phyloP scores from a whole-genome alignment of 2,329 filamentous ascomycete species.

The Davidsoniella australis region DNA sequence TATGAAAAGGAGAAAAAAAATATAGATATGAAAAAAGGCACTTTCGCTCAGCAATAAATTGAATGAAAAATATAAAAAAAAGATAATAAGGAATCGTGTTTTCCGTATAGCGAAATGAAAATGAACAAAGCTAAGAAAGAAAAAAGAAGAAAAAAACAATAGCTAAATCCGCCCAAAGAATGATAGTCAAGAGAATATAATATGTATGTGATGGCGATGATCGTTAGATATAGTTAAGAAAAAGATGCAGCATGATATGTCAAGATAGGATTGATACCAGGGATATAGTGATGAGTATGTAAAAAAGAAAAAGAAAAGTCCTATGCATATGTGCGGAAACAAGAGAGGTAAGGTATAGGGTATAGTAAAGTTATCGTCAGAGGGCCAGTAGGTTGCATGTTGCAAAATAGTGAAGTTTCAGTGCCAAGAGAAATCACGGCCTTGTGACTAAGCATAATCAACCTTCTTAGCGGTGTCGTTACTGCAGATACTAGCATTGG shows the following conservation, averaged over 20 bases:
- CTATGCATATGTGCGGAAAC: not conserved
- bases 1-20: not conserved
- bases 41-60: not conserved
- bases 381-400: too few species aligned
- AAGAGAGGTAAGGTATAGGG: too few species aligned
- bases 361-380: too few species aligned
- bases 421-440: not conserved
- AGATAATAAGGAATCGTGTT: not conserved
- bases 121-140: not conserved
- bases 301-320: too few species aligned
- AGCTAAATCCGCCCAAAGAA: slow-evolving; percentile 1
- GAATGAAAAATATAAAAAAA: not conserved
- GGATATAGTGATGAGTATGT: too few species aligned
- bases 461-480: slow-evolving; percentile 13
- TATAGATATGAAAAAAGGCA: not conserved
- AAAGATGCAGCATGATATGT: too few species aligned
- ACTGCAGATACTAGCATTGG: slow-evolving; percentile 13
- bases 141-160: not conserved
- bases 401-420: not conserved
- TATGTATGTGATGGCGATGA: too few species aligned
- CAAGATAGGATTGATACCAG: too few species aligned
- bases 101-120: not conserved
- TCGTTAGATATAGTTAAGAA: not conserved
- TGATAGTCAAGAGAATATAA: not conserved
- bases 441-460: slow-evolving; percentile 1